Evolutionary conservation across 2,329 filamentous ascomycete species (phyloP), one percentile per base, ranked within the genome.

Genomic region (Ophiostoma sp.): DNA sequence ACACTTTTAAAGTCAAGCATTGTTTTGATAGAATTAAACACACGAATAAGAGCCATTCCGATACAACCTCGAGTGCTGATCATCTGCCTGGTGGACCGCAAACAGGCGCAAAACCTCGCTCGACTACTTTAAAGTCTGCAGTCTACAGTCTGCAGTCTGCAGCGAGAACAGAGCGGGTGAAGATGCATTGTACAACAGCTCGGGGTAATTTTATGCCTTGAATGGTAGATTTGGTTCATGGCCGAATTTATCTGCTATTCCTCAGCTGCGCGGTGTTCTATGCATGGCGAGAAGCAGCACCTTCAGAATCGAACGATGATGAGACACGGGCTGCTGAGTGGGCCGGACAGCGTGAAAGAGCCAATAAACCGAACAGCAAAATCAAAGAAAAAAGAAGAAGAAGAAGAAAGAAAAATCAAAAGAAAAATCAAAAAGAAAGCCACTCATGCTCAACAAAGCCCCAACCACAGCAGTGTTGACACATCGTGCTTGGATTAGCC

Each of bases 31-130:
- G 23, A 13, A 23, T 23, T 20, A 27, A 10, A 23, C n/a, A n/a
- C n/a, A n/a, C n/a, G n/a, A n/a, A n/a, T n/a, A n/a, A n/a, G n/a
- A n/a, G n/a, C n/a, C n/a, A n/a, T n/a, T n/a, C n/a, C n/a, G n/a
- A n/a, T 57, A 57, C 52, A 27, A 27, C 52, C 10, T 13, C 15
- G 20, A n/a, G 13, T 57, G 52, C 52, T 27, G 52, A 57, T 57
- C 52, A 13, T 57, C 23, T 57, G 52, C 52, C 52, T 27, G 13
- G 57, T 62, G 27, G 57, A 35, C 57, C 27, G 27, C 57, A 62
- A 33, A 62, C 57, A 62, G 57, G 57, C 57, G 57, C 57, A 62
- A 62, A 62, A 62, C 57, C 27, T 31, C 27, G 27, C 27, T 31
- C 27, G 27, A 31, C 27, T 31, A 31, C 27, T 31, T 31, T 31